Evolutionary conservation across 129 eudicot genomes (phyloP).

Genomic region (Helichrysum umbraculigerum): DNA sequence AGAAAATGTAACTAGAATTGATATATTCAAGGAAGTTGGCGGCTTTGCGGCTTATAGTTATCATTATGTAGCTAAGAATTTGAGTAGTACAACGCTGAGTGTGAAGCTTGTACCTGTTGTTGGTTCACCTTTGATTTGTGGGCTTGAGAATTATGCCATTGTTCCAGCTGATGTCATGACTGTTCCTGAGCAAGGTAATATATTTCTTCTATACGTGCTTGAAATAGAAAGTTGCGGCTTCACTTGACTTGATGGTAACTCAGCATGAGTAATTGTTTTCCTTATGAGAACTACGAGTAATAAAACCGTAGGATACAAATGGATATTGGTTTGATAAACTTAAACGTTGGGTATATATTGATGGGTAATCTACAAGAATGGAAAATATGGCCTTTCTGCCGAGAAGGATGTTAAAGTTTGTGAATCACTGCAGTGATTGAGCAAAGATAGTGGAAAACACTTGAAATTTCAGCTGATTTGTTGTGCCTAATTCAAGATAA

Average conservation of each 20-base stretch:
- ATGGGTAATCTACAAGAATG: background rate
- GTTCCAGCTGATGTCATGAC: constrained; percentile 88
- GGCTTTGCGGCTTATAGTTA: constrained; percentile 78
- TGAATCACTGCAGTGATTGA: background rate
- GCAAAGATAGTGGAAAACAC: background rate
- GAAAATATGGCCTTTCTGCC: background rate
- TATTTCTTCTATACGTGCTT: background rate
- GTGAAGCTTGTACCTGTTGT: constrained; percentile 72
- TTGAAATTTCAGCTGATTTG: background rate
- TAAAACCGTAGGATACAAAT: background rate
- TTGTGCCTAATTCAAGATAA: background rate
- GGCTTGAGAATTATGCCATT: constrained; percentile 89
- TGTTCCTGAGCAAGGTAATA: constrained; percentile 79
- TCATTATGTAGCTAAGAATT: constrained; percentile 65
- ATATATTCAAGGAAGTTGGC: constrained; percentile 76
- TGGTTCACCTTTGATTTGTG: constrained; percentile 78
- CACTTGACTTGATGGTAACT: background rate
- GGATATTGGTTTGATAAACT: background rate
- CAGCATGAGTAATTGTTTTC: background rate
- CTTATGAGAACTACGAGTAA: background rate
- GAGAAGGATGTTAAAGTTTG: background rate
- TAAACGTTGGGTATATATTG: background rate
- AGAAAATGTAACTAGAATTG: constrained; percentile 68
- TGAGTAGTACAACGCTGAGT: constrained; percentile 60
- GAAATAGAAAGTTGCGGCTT: constrained; percentile 13